Conservation (phyloP, 2,329 filamentous ascomycete genomes). For the Penicillium sp. region DNA sequence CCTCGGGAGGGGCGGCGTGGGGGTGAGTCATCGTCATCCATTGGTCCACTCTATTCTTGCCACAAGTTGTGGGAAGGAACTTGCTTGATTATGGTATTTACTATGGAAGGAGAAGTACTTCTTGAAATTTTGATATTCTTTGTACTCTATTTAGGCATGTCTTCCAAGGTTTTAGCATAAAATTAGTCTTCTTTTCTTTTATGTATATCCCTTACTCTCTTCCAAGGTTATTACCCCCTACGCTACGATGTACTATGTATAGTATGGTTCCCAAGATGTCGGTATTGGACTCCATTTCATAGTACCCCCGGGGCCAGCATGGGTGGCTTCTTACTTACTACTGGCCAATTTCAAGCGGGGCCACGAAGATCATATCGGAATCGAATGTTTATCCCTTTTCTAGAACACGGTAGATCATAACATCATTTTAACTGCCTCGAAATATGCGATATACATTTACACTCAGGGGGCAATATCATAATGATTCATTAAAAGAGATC, state of each 20-base stretch:
- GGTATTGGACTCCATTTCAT: not conserved
- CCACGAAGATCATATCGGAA: conserved; percentile 3
- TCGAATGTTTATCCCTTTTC: conserved; percentile 2
- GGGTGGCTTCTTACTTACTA: not conserved
- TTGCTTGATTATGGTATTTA: conserved; percentile 3
- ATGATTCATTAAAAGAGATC: conserved; percentile 56
- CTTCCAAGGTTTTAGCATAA: not conserved
- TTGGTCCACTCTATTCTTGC: not conserved
- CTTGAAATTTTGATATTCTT: not conserved
- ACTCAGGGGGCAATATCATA: not conserved
- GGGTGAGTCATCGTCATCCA: conserved; percentile 22
- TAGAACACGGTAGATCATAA: conserved; percentile 7
- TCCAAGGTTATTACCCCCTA: not conserved
- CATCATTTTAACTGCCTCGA: not conserved
- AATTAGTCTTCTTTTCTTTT: not conserved
- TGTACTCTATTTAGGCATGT: not conserved
- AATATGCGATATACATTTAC: not conserved
- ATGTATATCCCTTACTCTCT: not conserved
- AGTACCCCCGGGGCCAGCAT: not conserved
- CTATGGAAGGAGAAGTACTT: conserved; percentile 4
- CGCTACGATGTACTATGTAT: not conserved
- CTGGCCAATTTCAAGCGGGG: conserved; percentile 7
- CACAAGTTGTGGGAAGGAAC: conserved; percentile 1
- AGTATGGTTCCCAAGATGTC: not conserved
- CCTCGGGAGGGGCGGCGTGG: conserved; percentile 21